Evolutionary conservation across 1,139 yeast genomes (phyloP).

Genomic region (Saccharomyces hybrid): DNA sequence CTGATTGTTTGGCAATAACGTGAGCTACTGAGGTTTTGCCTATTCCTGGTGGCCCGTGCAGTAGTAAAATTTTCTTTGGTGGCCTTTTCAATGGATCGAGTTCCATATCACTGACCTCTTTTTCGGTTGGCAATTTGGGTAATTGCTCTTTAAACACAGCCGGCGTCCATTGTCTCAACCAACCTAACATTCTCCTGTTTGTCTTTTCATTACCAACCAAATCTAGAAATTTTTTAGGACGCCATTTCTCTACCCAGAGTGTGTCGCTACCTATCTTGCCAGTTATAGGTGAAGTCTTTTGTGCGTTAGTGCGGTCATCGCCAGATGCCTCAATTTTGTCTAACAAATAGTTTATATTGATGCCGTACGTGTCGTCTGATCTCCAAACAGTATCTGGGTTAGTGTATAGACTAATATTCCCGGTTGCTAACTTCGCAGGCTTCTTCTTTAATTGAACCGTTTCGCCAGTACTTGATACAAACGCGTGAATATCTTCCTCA

Average conservation of each 20-base stretch:
- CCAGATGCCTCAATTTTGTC: slow-evolving; percentile 26
- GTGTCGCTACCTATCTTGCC: slow-evolving; percentile 5
- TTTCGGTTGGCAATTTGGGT: slow-evolving; percentile 14
- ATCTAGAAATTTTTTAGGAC: slow-evolving; percentile 68
- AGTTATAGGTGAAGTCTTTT: neutral
- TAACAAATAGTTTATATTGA: slow-evolving; percentile 32
- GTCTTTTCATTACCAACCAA: slow-evolving; percentile 74
- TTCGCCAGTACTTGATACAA: neutral
- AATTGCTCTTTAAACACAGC: slow-evolving; percentile 49
- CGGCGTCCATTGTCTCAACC: slow-evolving; percentile 79
- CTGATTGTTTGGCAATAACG: slow-evolving; percentile 72
- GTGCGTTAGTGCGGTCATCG: neutral
- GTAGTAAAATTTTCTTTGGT: slow-evolving; percentile 53
- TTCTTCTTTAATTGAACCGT: slow-evolving; percentile 1
- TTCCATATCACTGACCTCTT: slow-evolving; percentile 5
- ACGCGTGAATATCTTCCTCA: slow-evolving; percentile 1
- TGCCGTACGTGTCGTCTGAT: slow-evolving; percentile 32
- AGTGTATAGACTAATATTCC: neutral
- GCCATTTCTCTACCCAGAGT: slow-evolving; percentile 77
- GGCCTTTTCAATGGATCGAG: slow-evolving; percentile 66
- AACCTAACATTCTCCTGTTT: slow-evolving; percentile 61
- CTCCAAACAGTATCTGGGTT: slow-evolving; percentile 15
- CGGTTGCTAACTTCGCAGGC: neutral
- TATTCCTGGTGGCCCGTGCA: slow-evolving; percentile 93
- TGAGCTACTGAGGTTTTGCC: slow-evolving; percentile 93